These are phyloP conservation scores for Pythium dissotocum DNA, from an alignment of 352 stramenopile genomes.

Conservation along the genomic window DNA sequence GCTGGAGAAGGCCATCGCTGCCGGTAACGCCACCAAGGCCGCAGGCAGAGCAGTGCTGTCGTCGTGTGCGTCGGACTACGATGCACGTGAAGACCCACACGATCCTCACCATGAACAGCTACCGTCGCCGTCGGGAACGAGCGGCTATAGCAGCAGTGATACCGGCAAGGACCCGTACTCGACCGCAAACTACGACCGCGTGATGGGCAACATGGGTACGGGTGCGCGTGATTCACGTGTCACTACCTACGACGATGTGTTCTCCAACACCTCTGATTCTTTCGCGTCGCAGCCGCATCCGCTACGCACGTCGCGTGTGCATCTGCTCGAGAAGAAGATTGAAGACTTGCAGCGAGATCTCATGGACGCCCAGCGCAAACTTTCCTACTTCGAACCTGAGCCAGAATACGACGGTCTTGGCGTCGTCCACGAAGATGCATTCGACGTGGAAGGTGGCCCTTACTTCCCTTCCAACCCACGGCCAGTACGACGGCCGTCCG, in stretches of 20 bases:
- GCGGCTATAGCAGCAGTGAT: slow-evolving; percentile 42
- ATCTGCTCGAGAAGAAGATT: slow-evolving; percentile 63
- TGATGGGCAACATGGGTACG: slow-evolving; percentile 39
- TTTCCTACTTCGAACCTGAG: slow-evolving; percentile 63
- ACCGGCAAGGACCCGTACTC: slow-evolving; percentile 55
- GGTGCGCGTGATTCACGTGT: slow-evolving; percentile 6
- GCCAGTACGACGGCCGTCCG: slow-evolving; percentile 17
- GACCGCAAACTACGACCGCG: slow-evolving; percentile 57
- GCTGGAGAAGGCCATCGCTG: slow-evolving; percentile 64
- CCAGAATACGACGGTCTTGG: slow-evolving; percentile 41
- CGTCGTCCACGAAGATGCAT: slow-evolving; percentile 38
- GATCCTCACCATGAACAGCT: slow-evolving; percentile 12
- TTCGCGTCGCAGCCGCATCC: slow-evolving; percentile 9
- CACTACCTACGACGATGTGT: slow-evolving; percentile 17
- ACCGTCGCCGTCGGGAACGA: slow-evolving; percentile 26
- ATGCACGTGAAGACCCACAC: slow-evolving; percentile 12
- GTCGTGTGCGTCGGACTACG: slow-evolving; percentile 40
- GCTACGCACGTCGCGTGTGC: slow-evolving; percentile 14
- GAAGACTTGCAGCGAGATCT: slow-evolving; percentile 58
- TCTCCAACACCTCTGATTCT: slow-evolving; percentile 4
- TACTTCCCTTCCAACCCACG: slow-evolving; percentile 19
- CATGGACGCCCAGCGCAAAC: slow-evolving; percentile 57
- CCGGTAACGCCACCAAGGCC: slow-evolving; percentile 49
- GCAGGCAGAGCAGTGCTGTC: slow-evolving; percentile 63
- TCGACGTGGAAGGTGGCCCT: slow-evolving; percentile 8